Percentiles rank a stretch among this genome's conserved stretches.
Evolutionary conservation across 2,329 filamentous ascomycete species (phyloP).

Genomic region (Cryphonectria radicalis): DNA sequence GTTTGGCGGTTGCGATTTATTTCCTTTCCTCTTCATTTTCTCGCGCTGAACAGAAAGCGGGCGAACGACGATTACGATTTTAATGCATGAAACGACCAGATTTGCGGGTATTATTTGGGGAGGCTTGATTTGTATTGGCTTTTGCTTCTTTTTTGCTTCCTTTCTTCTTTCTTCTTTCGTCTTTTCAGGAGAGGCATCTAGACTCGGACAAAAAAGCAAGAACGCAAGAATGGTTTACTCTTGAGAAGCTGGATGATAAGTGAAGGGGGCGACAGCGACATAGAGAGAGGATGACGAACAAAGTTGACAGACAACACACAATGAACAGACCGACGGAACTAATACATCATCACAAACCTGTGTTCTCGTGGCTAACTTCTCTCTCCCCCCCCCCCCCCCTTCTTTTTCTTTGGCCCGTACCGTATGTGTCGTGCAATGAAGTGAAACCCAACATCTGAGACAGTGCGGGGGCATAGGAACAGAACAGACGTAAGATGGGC

Average conservation of each 20-base stretch:
- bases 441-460: neutral
- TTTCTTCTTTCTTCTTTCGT: neutral
- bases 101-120: neutral
- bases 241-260: neutral
- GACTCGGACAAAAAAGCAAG: neutral
- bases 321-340: neutral
- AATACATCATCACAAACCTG: neutral
- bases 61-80: conserved; percentile 7
- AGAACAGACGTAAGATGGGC: neutral
- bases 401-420: neutral
- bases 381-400: no score
- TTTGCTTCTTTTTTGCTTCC: neutral
- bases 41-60: conserved; percentile 10
- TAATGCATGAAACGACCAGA: conserved; percentile 15
- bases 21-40: neutral
- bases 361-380: neutral
- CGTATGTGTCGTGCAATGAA: neutral
- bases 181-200: neutral
- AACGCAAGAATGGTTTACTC: neutral
- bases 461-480: neutral
- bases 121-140: neutral
- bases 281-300: neutral
- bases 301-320: neutral
- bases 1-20: conserved; percentile 17
- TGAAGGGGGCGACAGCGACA: neutral